Base-by-base conservation (phyloP, 1,139 yeast species). In the Magnusiomyces fungicola region DNA sequence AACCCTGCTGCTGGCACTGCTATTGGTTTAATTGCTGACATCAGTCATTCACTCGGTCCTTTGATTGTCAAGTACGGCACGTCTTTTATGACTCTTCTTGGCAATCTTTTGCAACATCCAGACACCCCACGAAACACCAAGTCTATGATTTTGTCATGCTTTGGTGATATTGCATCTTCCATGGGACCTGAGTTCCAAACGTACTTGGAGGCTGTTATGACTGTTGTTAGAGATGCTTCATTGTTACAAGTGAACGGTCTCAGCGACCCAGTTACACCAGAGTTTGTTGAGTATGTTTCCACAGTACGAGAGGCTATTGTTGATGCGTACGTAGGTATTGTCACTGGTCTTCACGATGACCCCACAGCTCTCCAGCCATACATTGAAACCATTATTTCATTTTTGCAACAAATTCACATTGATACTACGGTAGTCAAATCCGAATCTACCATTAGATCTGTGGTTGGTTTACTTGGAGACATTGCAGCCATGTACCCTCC, bases 1-100 rank as follows among this genome's bases (percentile, higher is more conserved):
- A 79, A 89, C 7, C 86, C 90, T 41, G 81, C 89, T 22, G 82
- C 95, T 59, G 78, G 77, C 56, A 86, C 96, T 14, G 96, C 97
- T 2, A 88, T 92, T 53, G 97, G 98, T 3, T 76, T 94, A 52
- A 90, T 92, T 53, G 97, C 97, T n/a, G 98, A 92, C 68, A 83
- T 92, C 58, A 79, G 95, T n/a, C 95, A 89, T 63, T 85, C 97
- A 1, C 74, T 94, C 49, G 96, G 95, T 30, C 75, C 74, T 34
- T 76, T 75, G 41, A 80, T 90, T 56, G 74, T 76, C 50, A 86
- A 83, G 49, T 90, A 87, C 66, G 79, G 87, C 58, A 81, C 81
- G 56, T 83, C 83, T 3, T 78, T 90, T 61, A 89, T 92, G 96
- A 78, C 78, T 49, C 81, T 84, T 43, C 75, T 92, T 62, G 90